These are phyloP conservation scores for Xylariaceae sp. DNA, from an alignment of 2,329 filamentous ascomycete genomes.

Conservation along the genomic window DNA sequence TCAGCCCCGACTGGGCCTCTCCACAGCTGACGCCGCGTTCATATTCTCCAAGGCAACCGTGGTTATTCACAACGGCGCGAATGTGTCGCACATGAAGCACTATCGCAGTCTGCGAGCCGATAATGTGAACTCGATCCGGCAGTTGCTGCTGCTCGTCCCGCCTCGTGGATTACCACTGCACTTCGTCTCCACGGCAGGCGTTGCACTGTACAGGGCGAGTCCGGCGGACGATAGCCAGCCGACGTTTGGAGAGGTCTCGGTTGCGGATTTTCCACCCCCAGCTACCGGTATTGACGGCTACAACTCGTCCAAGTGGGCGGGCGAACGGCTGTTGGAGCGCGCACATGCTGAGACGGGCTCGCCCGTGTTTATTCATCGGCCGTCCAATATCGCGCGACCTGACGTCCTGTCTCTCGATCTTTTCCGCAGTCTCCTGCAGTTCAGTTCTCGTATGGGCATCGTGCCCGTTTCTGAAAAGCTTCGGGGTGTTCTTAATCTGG, in stretches of 20 bases:
- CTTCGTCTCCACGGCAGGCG: conserved; percentile 34
- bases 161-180: conserved; percentile 33
- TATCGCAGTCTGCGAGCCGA: conserved; percentile 33
- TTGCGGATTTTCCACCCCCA: conserved; percentile 8
- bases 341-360: background rate
- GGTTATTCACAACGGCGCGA: conserved; percentile 53
- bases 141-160: conserved; percentile 17
- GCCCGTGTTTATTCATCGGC: conserved; percentile 4
- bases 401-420: background rate
- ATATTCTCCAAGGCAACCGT: conserved; percentile 33
- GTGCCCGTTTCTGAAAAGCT: background rate
- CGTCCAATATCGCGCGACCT: conserved; percentile 1
- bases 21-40: background rate
- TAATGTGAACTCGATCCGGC: conserved; percentile 36
- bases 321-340: conserved; percentile 33
- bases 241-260: background rate
- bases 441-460: background rate
- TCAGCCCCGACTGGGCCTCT: conserved; percentile 3
- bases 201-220: conserved; percentile 5
- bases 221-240: background rate
- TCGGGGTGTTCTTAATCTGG: background rate
- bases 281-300: conserved; percentile 32
- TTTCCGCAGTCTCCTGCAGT: background rate
- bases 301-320: conserved; percentile 33
- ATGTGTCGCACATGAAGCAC: conserved; percentile 35